Conservation (phyloP, 768 basidiomycete species). For the Suillus placidus region DNA sequence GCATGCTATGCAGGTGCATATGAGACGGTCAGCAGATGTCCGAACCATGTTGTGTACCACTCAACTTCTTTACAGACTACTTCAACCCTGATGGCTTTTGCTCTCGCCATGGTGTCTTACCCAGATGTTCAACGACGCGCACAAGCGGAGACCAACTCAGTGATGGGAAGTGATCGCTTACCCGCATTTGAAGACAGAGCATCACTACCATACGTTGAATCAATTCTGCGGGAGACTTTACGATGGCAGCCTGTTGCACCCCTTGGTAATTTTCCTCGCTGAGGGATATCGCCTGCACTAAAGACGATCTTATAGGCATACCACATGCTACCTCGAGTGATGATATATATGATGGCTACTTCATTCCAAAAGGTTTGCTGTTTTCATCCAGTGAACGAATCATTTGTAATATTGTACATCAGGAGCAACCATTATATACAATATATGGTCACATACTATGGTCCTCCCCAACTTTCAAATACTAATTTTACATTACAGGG, state of each 20-base stretch:
- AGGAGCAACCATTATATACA: constrained; percentile 1
- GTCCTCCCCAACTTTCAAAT: not conserved
- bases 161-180: constrained; percentile 1
- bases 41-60: not conserved
- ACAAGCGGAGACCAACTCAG: constrained; percentile 19
- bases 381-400: not conserved
- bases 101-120: constrained; percentile 9
- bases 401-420: no score
- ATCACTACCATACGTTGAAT: constrained; percentile 6
- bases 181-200: not conserved
- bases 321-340: constrained; percentile 23
- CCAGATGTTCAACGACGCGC: constrained; percentile 20
- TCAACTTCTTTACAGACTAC: constrained; percentile 11
- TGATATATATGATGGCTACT: constrained; percentile 41
- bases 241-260: not conserved
- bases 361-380: constrained; percentile 28
- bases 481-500: not conserved
- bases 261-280: not conserved
- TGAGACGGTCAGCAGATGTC: constrained; percentile 19
- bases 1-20: constrained; percentile 17
- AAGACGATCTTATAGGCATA: not conserved
- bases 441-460: not conserved
- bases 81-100: constrained; percentile 13
- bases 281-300: not conserved
- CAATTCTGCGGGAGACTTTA: not conserved